These are phyloP conservation scores for Larix kaempferi DNA, from an alignment of 75 land plant genomes.

Conservation along the genomic window DNA sequence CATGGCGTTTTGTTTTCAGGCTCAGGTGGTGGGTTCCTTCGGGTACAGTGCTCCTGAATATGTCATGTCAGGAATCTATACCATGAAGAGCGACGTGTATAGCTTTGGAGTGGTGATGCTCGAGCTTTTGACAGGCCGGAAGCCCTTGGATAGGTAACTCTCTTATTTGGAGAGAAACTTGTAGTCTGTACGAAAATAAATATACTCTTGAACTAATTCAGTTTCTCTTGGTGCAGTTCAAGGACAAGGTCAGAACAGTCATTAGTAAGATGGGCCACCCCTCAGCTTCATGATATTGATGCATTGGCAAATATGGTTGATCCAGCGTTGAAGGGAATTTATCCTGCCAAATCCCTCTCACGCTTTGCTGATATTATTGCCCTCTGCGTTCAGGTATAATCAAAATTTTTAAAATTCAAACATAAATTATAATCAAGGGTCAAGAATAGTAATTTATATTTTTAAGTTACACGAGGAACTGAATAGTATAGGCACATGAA, in stretches of 20 bases:
- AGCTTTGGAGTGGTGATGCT: conserved; percentile 99
- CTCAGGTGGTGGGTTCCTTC: conserved; percentile 47
- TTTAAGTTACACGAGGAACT: not conserved
- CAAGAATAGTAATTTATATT: not conserved
- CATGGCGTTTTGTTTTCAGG: conserved; percentile 26
- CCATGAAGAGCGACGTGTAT: conserved; percentile 93
- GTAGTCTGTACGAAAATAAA: not conserved
- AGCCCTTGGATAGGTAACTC: conserved; percentile 73
- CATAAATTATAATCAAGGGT: not conserved
- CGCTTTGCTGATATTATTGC: conserved; percentile 98
- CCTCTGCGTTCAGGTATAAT: conserved; percentile 90
- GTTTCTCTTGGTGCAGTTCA: conserved; percentile 43
- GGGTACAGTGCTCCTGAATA: conserved; percentile 96
- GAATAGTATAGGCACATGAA: not conserved
- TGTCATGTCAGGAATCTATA: conserved; percentile 85
- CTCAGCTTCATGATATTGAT: conserved; percentile 99
- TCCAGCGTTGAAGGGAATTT: conserved; percentile 86
- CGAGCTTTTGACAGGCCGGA: conserved; percentile 90
- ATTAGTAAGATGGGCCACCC: conserved; percentile 96
- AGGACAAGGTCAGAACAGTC: conserved; percentile 87
- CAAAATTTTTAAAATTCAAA: not conserved
- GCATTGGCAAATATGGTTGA: conserved; percentile 95
- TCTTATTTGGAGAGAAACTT: not conserved
- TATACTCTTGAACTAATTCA: not conserved
- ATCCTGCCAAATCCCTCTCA: conserved; percentile 96